Base-by-base conservation (phyloP, 202 grass and related monocot species). In the Alloteropsis angusta region DNA sequence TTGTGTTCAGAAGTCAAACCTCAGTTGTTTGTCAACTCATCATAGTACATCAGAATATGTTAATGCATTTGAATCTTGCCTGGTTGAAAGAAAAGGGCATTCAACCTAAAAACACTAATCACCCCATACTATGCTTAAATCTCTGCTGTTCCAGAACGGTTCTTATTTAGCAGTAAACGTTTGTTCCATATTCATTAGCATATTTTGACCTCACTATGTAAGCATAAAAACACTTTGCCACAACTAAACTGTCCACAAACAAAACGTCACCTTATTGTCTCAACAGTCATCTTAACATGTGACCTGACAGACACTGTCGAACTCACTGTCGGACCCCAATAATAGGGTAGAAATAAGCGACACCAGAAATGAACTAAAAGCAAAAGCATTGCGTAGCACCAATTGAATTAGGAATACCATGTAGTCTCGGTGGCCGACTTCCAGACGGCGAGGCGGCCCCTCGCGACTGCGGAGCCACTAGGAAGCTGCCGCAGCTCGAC, bases 371-470 rank as follows among this genome's bases (percentile, higher is more conserved):
- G 35, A 60, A 78, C 47, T 3, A 49, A 60, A 15, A 80, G 47
- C 52, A 41, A 48, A 41, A 48, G 36, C 71, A 64, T 19, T 35
- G 36, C 3, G 25, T 11, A 75, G 23, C 6, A 72, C 25, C 4
- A 15, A 52, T 9, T 7, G 46, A 55, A 59, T 50, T 2, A 25
- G 47, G 16, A 38, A 19, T 85, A 98, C 96, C 92, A 99, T 9
- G 90, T 89, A 34, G 88, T 93, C 52, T 91, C 90, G 60, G 84
- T 84, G 39, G 90, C 69, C 66, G 92, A 93, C 79, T 96, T 99
- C 80, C 86, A 89, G 58, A 99, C 79, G 44, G 82, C 96, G 42
- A 99, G 67, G 70, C 90, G 86, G 2, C 92, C 89, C 82, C 88
- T 86, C n/a, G 96, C 96, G 44, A 99, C 74, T 22, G 62, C 42